phyloP scores from a whole-genome alignment of 1,284 basidiomycete species.

The Cutaneotrichosporon mucoides region DNA sequence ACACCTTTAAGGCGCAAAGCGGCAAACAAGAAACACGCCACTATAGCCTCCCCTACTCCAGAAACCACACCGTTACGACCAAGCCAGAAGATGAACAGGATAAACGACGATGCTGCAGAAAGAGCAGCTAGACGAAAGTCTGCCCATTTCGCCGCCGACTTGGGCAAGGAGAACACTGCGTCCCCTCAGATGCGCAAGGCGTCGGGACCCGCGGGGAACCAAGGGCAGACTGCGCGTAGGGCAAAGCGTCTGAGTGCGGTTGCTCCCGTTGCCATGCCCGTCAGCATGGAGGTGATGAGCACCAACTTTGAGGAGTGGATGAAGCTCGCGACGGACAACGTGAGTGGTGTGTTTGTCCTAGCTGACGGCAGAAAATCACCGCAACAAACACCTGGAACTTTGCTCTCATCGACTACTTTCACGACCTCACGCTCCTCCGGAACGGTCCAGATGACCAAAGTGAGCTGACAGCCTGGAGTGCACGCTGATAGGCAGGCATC shows the following conservation, averaged over 20 bases:
- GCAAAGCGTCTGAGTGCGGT: slow-evolving; percentile 39
- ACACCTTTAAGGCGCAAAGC: slow-evolving; percentile 7
- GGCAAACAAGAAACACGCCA: slow-evolving; percentile 7
- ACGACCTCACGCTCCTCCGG: slow-evolving; percentile 94
- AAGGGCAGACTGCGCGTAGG: slow-evolving; percentile 19
- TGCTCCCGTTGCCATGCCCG: slow-evolving; percentile 26
- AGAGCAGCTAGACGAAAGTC: slow-evolving; percentile 38
- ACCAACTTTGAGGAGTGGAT: slow-evolving; percentile 98
- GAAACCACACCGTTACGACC: slow-evolving; percentile 8
- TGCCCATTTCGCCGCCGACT: slow-evolving; percentile 32
- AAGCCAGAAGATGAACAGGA: slow-evolving; percentile 12
- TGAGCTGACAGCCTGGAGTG: slow-evolving; percentile 14
- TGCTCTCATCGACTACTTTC: slow-evolving; percentile 98
- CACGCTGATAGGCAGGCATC: slow-evolving; percentile 56
- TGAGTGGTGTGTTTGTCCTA: slow-evolving; percentile 49
- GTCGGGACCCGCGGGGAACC: slow-evolving; percentile 25
- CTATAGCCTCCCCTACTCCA: neutral
- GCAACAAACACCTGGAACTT: slow-evolving; percentile 97
- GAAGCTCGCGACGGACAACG: slow-evolving; percentile 99
- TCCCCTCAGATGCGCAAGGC: slow-evolving; percentile 11
- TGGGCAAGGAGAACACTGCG: slow-evolving; percentile 14
- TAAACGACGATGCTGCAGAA: slow-evolving; percentile 43
- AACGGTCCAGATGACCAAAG: slow-evolving; percentile 77
- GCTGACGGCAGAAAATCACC: slow-evolving; percentile 83
- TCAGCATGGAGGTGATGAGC: slow-evolving; percentile 68